Conservation (phyloP, 2,329 filamentous ascomycete species). For the Nemania serpens region DNA sequence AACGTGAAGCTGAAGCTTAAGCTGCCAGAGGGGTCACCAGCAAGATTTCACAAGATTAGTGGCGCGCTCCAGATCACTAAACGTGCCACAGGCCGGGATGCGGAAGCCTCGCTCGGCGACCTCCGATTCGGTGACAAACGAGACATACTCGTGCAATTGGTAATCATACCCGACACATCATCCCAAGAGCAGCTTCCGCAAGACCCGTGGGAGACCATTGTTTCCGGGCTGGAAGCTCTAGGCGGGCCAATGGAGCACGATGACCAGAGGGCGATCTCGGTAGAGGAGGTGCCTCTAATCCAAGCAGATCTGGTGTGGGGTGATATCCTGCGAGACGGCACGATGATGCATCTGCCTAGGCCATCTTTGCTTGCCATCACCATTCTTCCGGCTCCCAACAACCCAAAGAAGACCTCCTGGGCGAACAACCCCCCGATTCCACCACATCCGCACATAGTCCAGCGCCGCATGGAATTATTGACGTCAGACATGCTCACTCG, state of each 20-base stretch:
- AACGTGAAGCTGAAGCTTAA: constrained; percentile 96
- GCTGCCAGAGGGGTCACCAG: constrained; percentile 92
- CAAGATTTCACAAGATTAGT: constrained; percentile 98
- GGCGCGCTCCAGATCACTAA: constrained; percentile 96
- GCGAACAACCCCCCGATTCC: constrained; percentile 79
- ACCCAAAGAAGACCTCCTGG: constrained; percentile 69
- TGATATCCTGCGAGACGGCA: constrained; percentile 88
- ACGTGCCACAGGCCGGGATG: constrained; percentile 90
- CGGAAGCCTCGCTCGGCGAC: constrained; percentile 89
- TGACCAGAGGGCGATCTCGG: constrained; percentile 78
- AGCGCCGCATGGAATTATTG: constrained; percentile 94
- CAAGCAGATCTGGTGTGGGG: constrained; percentile 94
- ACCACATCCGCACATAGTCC: constrained; percentile 91
- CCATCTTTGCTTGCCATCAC: constrained; percentile 94
- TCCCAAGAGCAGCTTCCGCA: constrained; percentile 84
- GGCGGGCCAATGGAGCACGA: constrained; percentile 87
- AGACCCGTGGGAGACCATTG: constrained; percentile 96
- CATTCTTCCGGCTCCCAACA: constrained; percentile 75
- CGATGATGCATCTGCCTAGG: constrained; percentile 81
- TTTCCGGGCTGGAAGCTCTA: constrained; percentile 91
- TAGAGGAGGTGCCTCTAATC: constrained; percentile 93
- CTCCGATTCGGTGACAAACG: constrained; percentile 92
- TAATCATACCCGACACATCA: constrained; percentile 84
- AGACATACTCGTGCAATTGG: constrained; percentile 91
- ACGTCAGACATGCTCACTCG: constrained; percentile 98